Evolutionary conservation across 345 rosid species (phyloP).

Genomic region (Rhizophora mangle): DNA sequence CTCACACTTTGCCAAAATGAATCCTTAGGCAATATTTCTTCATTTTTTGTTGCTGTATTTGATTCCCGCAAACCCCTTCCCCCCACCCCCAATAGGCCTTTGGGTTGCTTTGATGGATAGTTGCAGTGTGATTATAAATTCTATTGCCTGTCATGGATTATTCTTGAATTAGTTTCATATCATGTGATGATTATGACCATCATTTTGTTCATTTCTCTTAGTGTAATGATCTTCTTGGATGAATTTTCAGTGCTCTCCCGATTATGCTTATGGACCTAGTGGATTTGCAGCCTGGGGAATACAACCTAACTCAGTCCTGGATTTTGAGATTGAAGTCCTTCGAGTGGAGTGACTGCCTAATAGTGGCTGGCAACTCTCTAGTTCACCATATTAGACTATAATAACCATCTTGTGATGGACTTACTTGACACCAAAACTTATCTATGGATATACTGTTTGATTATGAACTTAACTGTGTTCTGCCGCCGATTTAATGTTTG

Average conservation of each 20-base stretch:
- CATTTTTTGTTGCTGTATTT: too few species aligned
- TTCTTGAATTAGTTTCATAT: background rate
- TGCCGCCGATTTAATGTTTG: too few species aligned
- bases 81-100: too few species aligned
- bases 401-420: constrained; percentile 6
- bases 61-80: too few species aligned
- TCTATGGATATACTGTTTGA: background rate
- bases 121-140: background rate
- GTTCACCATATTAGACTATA: constrained; percentile 8
- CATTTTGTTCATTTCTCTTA: background rate
- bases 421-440: background rate
- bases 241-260: constrained; percentile 77
- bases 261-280: constrained; percentile 81
- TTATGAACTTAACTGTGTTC: too few species aligned
- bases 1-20: too few species aligned
- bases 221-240: constrained; percentile 2
- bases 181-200: background rate
- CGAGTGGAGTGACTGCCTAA: constrained; percentile 37
- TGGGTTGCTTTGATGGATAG: too few species aligned
- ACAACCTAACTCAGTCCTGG: constrained; percentile 75
- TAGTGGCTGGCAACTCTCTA: background rate
- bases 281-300: constrained; percentile 92
- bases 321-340: constrained; percentile 86
- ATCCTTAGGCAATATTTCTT: too few species aligned
- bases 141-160: too few species aligned